Evolutionary conservation across 495 filamentous ascomycete genomes (phyloP).

Genomic region (Penicillium herquei): DNA sequence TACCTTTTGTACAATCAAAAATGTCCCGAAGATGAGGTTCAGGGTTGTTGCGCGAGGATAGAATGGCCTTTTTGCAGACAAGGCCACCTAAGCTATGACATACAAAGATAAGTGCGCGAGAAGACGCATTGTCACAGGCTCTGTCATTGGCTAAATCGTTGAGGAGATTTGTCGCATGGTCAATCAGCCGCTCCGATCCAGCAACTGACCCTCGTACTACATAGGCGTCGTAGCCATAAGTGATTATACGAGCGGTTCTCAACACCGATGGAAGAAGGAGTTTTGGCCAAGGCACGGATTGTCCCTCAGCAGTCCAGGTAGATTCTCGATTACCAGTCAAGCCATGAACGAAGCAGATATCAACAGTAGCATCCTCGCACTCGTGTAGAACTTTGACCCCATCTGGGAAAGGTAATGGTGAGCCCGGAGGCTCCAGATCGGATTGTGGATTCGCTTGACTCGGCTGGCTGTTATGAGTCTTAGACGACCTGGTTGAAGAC

Average conservation of each 20-base stretch:
- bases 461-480: too few relatives aligned
- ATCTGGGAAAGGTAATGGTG: too few relatives aligned
- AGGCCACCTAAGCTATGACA: slow-evolving; percentile 16
- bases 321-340: slow-evolving; percentile 27
- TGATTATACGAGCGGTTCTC: slow-evolving; percentile 24
- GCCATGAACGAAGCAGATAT: slow-evolving; percentile 28
- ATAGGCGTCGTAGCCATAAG: slow-evolving; percentile 32
- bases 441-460: too few relatives aligned
- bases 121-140: slow-evolving; percentile 1
- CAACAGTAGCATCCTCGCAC: too few relatives aligned
- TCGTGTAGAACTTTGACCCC: too few relatives aligned
- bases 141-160: neutral
- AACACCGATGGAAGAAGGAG: slow-evolving; percentile 20
- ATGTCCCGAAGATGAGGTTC: slow-evolving; percentile 3
- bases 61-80: slow-evolving; percentile 9
- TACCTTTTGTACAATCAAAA: neutral
- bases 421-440: too few relatives aligned
- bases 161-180: neutral
- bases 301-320: slow-evolving; percentile 27
- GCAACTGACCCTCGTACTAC: too few relatives aligned
- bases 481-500: too few relatives aligned
- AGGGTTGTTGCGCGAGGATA: neutral
- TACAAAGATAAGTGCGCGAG: slow-evolving; percentile 11
- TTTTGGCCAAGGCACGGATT: slow-evolving; percentile 22
- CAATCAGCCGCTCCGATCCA: too few relatives aligned